Percentiles rank a stretch among this genome's conserved stretches.
Evolutionary conservation across 768 basidiomycete genomes (phyloP).

Genomic region (Phylloporus scabripes): DNA sequence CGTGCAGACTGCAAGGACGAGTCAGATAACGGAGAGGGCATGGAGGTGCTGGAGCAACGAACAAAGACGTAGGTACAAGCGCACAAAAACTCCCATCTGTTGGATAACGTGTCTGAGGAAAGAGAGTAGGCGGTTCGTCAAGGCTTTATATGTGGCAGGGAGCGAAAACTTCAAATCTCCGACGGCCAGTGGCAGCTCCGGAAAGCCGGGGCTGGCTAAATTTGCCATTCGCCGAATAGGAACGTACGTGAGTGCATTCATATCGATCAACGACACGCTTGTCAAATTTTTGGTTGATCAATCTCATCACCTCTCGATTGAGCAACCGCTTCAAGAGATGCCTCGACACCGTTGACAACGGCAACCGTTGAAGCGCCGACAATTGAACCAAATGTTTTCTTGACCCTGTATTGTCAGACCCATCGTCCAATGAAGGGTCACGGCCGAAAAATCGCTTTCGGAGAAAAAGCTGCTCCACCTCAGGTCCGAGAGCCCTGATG

Average conservation of each 20-base stretch:
- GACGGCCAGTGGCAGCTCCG: constrained; percentile 20
- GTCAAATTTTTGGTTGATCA: constrained; percentile 8
- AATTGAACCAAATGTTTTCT: not conserved
- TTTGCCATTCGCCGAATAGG: constrained; percentile 18
- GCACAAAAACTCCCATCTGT: constrained; percentile 32
- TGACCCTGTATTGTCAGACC: not conserved
- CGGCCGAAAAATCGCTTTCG: not conserved
- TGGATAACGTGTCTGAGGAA: constrained; percentile 25
- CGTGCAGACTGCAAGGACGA: constrained; percentile 17
- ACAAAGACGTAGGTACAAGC: constrained; percentile 26
- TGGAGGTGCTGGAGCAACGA: constrained; percentile 7
- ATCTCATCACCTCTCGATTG: not conserved
- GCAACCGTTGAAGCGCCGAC: not conserved
- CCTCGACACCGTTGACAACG: not conserved
- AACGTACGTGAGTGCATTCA: not conserved
- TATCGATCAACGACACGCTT: constrained; percentile 5
- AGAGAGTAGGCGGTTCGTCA: not conserved
- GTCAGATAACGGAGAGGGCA: constrained; percentile 8
- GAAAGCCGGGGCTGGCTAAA: constrained; percentile 10
- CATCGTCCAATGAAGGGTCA: not conserved
- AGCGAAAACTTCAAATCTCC: constrained; percentile 20
- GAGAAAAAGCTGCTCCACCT: not conserved
- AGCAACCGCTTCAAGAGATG: not conserved
- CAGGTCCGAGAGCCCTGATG: not conserved
- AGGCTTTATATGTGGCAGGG: constrained; percentile 15